Conservation (phyloP, 2,329 filamentous ascomycete genomes). For the Ascochyta rabiei region DNA sequence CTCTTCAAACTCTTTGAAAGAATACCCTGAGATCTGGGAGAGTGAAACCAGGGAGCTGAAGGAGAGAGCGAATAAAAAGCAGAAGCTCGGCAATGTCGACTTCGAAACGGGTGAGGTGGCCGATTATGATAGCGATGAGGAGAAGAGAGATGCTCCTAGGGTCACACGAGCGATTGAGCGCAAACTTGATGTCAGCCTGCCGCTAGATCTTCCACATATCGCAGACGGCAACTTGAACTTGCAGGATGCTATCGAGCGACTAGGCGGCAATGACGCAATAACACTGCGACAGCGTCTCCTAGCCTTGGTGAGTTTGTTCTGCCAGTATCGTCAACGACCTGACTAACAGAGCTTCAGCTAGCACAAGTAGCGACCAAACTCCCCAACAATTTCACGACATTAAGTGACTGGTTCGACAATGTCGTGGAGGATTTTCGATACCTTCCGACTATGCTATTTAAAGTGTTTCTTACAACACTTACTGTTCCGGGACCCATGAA, state of each 20-base stretch:
- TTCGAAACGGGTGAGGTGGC: constrained; percentile 62
- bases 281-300: constrained; percentile 68
- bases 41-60: constrained; percentile 64
- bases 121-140: constrained; percentile 55
- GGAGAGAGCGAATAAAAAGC: constrained; percentile 58
- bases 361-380: constrained; percentile 44
- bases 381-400: constrained; percentile 56
- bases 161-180: constrained; percentile 6
- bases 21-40: constrained; percentile 71
- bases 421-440: constrained; percentile 63
- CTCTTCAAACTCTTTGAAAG: constrained; percentile 55
- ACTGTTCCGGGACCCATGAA: constrained; percentile 53
- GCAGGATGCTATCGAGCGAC: constrained; percentile 29
- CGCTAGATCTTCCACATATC: constrained; percentile 10
- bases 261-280: constrained; percentile 61
- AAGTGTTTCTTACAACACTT: constrained; percentile 59
- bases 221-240: constrained; percentile 5
- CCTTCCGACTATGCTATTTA: constrained; percentile 65
- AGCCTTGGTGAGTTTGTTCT: constrained; percentile 53
- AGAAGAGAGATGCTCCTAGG: constrained; percentile 32
- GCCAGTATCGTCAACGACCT: neutral
- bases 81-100: constrained; percentile 63
- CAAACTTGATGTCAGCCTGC: neutral
- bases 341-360: constrained; percentile 41
- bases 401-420: constrained; percentile 64